phyloP scores from a whole-genome alignment of 2,329 filamentous ascomycete genomes.

The Verticillium nubilum region DNA sequence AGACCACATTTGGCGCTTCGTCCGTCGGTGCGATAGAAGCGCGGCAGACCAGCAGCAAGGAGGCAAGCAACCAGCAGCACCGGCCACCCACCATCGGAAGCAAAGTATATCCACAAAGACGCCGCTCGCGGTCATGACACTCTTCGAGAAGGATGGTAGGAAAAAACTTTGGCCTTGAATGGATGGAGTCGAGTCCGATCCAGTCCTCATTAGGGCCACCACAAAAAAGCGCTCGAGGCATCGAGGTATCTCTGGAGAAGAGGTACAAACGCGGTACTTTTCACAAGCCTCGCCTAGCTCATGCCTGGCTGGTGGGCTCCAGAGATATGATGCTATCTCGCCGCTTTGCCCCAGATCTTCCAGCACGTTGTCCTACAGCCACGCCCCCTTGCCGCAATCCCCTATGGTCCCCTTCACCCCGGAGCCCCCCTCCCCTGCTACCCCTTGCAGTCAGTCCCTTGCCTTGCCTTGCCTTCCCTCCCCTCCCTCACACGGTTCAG shows the following conservation, averaged over 20 bases:
- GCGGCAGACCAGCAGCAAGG: neutral
- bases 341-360: conserved; percentile 1
- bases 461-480: neutral
- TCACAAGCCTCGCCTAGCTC: conserved; percentile 1
- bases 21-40: neutral
- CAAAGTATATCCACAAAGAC: neutral
- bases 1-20: neutral
- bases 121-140: neutral
- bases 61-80: neutral
- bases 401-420: too few relatives aligned
- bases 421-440: neutral
- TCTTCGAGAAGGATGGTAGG: neutral
- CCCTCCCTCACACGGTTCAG: neutral
- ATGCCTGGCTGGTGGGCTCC: neutral
- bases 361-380: conserved; percentile 1
- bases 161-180: neutral
- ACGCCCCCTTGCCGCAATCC: neutral
- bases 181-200: neutral
- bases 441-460: neutral
- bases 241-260: conserved; percentile 1
- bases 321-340: conserved; percentile 2
- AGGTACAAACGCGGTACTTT: conserved; percentile 1
- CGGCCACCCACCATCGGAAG: neutral
- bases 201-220: neutral
- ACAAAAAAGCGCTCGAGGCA: neutral